These are phyloP conservation scores for Neurospora sp. DNA, from an alignment of 495 filamentous ascomycete genomes.

Conservation along the genomic window DNA sequence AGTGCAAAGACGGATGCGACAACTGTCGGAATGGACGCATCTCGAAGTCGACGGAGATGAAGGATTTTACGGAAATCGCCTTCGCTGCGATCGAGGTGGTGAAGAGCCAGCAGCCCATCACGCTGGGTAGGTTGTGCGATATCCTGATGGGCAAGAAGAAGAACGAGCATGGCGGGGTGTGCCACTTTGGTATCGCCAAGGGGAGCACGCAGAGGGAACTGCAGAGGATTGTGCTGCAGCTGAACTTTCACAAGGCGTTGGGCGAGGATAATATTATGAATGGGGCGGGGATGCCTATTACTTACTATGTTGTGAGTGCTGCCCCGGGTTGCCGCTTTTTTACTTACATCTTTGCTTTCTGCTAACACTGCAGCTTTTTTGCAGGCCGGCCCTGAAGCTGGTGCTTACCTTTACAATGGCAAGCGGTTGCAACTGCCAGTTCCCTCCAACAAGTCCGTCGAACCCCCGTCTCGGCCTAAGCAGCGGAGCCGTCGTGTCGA, in stretches of 20 bases:
- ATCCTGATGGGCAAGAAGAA: slow-evolving; percentile 35
- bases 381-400: slow-evolving; percentile 31
- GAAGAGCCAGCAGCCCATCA: slow-evolving; percentile 34
- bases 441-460: slow-evolving; percentile 10
- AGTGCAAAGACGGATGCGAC: slow-evolving; percentile 71
- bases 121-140: slow-evolving; percentile 42
- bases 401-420: slow-evolving; percentile 16
- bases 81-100: slow-evolving; percentile 57
- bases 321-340: neutral
- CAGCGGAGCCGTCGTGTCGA: neutral
- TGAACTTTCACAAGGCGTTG: slow-evolving; percentile 31
- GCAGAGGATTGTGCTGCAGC: slow-evolving; percentile 37
- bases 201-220: slow-evolving; percentile 36
- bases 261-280: slow-evolving; percentile 38
- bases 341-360: neutral
- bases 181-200: slow-evolving; percentile 36
- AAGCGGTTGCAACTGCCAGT: slow-evolving; percentile 12
- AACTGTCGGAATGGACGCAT: slow-evolving; percentile 60
- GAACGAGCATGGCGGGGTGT: slow-evolving; percentile 6
- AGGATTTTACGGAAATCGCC: slow-evolving; percentile 71
- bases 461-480: slow-evolving; percentile 4
- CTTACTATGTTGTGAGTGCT: slow-evolving; percentile 28
- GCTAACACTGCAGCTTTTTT: neutral
- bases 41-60: slow-evolving; percentile 47
- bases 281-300: slow-evolving; percentile 24